Conservation (phyloP, 768 basidiomycete genomes). For the Agaricus subrufescens region DNA sequence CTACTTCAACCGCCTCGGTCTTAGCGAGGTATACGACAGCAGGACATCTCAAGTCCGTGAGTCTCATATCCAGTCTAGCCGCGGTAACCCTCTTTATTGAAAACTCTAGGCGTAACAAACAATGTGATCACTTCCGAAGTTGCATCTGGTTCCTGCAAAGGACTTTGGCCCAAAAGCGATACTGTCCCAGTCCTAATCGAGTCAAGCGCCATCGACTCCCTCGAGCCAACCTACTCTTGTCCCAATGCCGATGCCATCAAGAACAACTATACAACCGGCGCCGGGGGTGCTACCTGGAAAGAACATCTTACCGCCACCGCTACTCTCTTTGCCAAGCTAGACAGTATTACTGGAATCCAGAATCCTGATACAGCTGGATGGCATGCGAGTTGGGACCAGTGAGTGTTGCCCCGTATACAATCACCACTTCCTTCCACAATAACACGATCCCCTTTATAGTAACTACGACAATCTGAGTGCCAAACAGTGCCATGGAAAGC, state of each 20-base stretch:
- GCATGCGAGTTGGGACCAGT: conserved; percentile 51
- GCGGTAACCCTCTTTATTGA: neutral
- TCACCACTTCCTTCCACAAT: neutral
- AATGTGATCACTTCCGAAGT: conserved; percentile 52
- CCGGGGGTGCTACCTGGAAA: conserved; percentile 32
- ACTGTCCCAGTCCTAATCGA: conserved; percentile 33
- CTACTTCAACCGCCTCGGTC: conserved; percentile 36
- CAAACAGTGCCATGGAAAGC: conserved; percentile 43
- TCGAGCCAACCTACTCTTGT: conserved; percentile 44
- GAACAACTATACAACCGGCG: conserved; percentile 33
- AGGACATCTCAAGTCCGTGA: conserved; percentile 31
- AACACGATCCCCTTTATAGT: conserved; percentile 18
- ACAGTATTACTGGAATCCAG: conserved; percentile 37
- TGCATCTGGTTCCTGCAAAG: conserved; percentile 38
- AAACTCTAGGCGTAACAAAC: conserved; percentile 39
- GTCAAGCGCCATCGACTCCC: conserved; percentile 36
- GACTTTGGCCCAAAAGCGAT: conserved; percentile 37
- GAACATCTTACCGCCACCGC: conserved; percentile 34
- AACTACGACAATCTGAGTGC: conserved; percentile 51
- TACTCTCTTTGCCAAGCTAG: conserved; percentile 35
- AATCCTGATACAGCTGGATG: conserved; percentile 37
- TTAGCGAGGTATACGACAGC: conserved; percentile 28
- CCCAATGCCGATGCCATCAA: conserved; percentile 28
- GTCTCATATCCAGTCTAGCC: conserved; percentile 6
- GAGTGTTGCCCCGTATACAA: conserved; percentile 8